Base-by-base conservation (phyloP, 176 grass and related monocot species). In the Raddia distichophylla region DNA sequence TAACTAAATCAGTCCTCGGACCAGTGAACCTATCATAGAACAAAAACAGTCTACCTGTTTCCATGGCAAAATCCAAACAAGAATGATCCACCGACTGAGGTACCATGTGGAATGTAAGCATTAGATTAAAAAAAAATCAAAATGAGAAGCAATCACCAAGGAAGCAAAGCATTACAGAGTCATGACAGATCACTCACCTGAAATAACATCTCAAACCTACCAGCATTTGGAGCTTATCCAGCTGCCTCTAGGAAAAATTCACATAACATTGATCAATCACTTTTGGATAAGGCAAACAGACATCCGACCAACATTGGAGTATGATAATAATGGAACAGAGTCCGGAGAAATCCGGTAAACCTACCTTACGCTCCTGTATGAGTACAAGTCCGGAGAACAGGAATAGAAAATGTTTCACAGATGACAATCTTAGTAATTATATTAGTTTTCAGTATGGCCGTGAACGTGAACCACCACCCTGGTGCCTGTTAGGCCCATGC, bases 381-480 rank as follows among this genome's bases (percentile, higher is more conserved):
- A 65, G 87, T 94, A 94, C 92, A 94, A 87, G 60, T 91, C 91
- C 49, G 60, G 77, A 82, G 89, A 77, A 89, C 86, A 87, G 33
- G 82, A 89, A 93, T 93, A 99, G 77, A 91, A 99, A 90, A 83
- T 74, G 83, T 87, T 86, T 94, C 87, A 91, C 67, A 99, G 85
- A 83, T 73, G 82, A 93, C 76, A 93, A 72, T 96, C 89, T 80
- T 87, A 92, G 84, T 90, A 91, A 86, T 71, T 87, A 85, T 85
- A 93, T 43, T 75, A 69, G 80, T 81, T 87, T 89, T 99, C 85
- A 99, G 80, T 99, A 95, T 45, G 96, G 96, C 15, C 93, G 83
- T 9, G 96, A 88, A 32, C 96, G 93, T 2, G 88, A 88, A 80
- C 96, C 96, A 73, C 96, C 91, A 50, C 91, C 89, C 67, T 91